phyloP scores from a whole-genome alignment of 768 basidiomycete species.

The Boletus sp. region DNA sequence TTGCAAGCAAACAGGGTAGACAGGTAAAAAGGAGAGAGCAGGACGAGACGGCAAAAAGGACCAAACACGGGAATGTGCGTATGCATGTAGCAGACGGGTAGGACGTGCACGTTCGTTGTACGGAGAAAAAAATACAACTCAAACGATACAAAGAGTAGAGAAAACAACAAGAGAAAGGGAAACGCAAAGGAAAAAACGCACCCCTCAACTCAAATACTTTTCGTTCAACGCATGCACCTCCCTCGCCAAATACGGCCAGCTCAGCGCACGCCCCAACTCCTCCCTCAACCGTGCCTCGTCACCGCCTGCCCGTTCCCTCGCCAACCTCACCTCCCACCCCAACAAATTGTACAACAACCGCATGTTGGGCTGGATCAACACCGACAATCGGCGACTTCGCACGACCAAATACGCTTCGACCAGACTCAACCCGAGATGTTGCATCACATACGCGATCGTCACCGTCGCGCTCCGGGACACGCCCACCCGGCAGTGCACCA shows the following conservation, averaged over 20 bases:
- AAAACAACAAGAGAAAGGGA: background rate
- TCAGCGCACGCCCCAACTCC: slow-evolving; percentile 68
- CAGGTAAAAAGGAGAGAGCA: too few relatives aligned
- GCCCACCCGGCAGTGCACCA: too few relatives aligned
- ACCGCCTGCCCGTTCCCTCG: slow-evolving; percentile 62
- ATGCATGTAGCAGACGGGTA: too few relatives aligned
- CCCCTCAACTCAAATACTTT: slow-evolving; percentile 60
- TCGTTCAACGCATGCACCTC: slow-evolving; percentile 86
- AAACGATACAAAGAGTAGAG: too few relatives aligned
- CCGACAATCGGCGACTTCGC: slow-evolving; percentile 83
- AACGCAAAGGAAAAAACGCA: background rate
- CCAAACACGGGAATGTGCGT: too few relatives aligned
- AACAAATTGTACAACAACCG: slow-evolving; percentile 92
- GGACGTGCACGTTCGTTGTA: background rate
- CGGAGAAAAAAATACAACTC: background rate
- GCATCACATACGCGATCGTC: slow-evolving; percentile 97
- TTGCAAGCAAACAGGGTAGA: too few relatives aligned
- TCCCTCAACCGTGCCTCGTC: slow-evolving; percentile 49
- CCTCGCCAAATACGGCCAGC: slow-evolving; percentile 81
- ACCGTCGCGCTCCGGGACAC: slow-evolving; percentile 94
- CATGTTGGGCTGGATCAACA: slow-evolving; percentile 94
- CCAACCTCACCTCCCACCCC: slow-evolving; percentile 93
- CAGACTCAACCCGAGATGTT: slow-evolving; percentile 78
- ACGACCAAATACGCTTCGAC: slow-evolving; percentile 94
- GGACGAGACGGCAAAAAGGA: too few relatives aligned